Conservation (phyloP, 768 basidiomycete species). For the Lactifluus volemus region DNA sequence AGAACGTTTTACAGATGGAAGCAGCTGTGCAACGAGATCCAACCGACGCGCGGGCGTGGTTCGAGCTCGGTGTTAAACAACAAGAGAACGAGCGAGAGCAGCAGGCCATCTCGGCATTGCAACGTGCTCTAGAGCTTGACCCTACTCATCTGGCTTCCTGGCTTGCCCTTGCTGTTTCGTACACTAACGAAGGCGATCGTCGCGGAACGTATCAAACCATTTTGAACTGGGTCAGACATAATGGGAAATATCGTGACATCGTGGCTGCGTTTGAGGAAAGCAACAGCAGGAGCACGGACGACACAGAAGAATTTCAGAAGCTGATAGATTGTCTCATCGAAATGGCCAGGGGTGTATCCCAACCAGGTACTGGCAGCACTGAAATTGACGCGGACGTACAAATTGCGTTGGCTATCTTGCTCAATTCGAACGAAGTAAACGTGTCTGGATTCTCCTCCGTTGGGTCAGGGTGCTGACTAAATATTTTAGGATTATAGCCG, state of each 20-base stretch:
- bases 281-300: constrained; percentile 25
- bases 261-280: constrained; percentile 32
- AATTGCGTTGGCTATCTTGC: constrained; percentile 84
- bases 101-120: constrained; percentile 79
- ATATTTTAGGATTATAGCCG: constrained; percentile 70
- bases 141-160: constrained; percentile 69
- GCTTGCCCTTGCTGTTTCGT: constrained; percentile 84
- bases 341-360: constrained; percentile 56
- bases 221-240: constrained; percentile 69
- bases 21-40: constrained; percentile 79
- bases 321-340: constrained; percentile 73
- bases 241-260: constrained; percentile 43
- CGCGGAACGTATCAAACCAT: constrained; percentile 71
- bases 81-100: constrained; percentile 96
- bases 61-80: constrained; percentile 88
- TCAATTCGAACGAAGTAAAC: constrained; percentile 83
- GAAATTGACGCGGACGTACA: constrained; percentile 91
- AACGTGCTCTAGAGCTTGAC: constrained; percentile 73
- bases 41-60: constrained; percentile 71
- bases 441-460: not conserved
- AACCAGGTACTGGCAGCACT: constrained; percentile 26
- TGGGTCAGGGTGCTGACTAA: not conserved
- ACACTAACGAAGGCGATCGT: constrained; percentile 83
- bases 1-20: constrained; percentile 87
- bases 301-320: constrained; percentile 35